Percentiles rank a stretch among this genome's conserved stretches.
These are phyloP conservation scores for Sporothrix curviconia DNA, from an alignment of 2,329 filamentous ascomycete genomes.

Conservation along the genomic window DNA sequence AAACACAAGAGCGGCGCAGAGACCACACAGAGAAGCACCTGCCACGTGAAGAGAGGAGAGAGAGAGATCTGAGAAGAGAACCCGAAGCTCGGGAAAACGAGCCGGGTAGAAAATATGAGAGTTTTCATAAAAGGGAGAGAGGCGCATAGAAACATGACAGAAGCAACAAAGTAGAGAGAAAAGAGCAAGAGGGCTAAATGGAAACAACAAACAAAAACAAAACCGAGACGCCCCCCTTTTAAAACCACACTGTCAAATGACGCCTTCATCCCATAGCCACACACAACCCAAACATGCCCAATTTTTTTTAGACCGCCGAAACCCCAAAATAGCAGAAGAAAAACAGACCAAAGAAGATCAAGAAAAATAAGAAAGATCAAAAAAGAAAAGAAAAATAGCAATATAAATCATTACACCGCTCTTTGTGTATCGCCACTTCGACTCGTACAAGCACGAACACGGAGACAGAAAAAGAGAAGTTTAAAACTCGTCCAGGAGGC, in stretches of 20 bases:
- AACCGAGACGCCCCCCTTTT: not conserved
- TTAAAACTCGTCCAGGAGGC: slow-evolving; percentile 70
- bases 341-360: not conserved
- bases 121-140: too few species aligned
- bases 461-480: not conserved
- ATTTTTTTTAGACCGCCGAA: not conserved
- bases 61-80: too few species aligned
- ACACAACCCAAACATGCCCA: not conserved
- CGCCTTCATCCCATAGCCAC: not conserved
- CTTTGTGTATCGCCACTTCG: slow-evolving; percentile 1
- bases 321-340: not conserved
- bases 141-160: too few species aligned
- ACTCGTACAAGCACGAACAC: not conserved
- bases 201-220: not conserved
- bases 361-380: not conserved
- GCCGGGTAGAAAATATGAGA: not conserved
- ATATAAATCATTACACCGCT: slow-evolving; percentile 5
- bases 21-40: too few species aligned
- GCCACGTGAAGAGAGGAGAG: too few species aligned
- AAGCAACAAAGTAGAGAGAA: too few species aligned
- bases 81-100: not conserved
- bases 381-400: not conserved
- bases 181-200: not conserved
- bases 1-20: too few species aligned
- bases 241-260: not conserved